Evolutionary conservation across 192 early-diverging fungal species (phyloP), one percentile per base, ranked within the genome.

Genomic region (Coemansia sp.): DNA sequence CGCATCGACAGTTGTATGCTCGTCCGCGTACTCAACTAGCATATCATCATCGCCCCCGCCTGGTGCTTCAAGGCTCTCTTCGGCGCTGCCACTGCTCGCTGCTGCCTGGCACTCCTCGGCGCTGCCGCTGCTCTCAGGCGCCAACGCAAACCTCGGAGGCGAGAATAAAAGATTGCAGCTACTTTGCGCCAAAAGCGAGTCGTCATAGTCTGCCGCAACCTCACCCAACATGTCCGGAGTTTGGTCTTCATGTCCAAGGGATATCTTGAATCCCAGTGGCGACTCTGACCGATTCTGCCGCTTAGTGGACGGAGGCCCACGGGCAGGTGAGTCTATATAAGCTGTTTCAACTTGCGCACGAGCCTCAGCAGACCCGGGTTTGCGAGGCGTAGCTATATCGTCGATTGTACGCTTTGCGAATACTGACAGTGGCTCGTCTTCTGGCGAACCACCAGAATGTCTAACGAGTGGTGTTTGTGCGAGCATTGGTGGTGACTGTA

Each of bases 341-440:
- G 68, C 74, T 62, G 63, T 62, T 0, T 63, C 58, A 49, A 74
- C 68, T 31, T 77, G 82, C 58, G 24, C 33, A 11, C 64, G 53
- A 16, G 79, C 73, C 52, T 80, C 83, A 2, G 34, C 18, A 3
- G 74, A 61, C 20, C 83, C 74, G 0, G 78, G 78, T 40, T 64
- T 79, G 20, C 36, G 50, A 6, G 83, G 83, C 13, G 78, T 85
- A 15, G 75, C 79, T 12, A 85, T 77, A 18, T 85, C 79, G 10
- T 76, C 76, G 18, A 76, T 71, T 2, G 81, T 64, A 43, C 76
- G 76, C 52, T 83, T 83, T 36, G 68, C 68, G 12, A 71, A 75
- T n/a, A 33, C 27, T n/a, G 39, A 49, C 15, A 46, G 12, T 22
- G 16, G 47, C 12, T 58, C 33, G 31, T 33, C 15, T 52, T 68